phyloP scores from a whole-genome alignment of 2,329 filamentous ascomycete species.

The Fusarium citri region DNA sequence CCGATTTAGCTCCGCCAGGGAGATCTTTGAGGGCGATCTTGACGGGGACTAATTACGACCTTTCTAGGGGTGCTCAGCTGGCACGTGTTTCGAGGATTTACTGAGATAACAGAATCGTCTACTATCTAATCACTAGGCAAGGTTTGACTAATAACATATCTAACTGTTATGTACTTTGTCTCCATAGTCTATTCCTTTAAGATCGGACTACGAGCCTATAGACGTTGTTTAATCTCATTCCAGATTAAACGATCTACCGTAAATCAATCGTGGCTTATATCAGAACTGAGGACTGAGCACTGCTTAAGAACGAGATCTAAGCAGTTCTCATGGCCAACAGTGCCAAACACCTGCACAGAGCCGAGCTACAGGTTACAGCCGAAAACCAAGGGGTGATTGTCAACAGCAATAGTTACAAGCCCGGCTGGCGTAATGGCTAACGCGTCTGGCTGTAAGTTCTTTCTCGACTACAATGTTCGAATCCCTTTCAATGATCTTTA shows the following conservation, averaged over 20 bases:
- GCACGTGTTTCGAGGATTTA: neutral
- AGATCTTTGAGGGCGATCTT: conserved; percentile 6
- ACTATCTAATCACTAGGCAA: neutral
- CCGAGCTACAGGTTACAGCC: neutral
- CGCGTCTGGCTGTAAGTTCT: neutral
- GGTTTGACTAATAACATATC: neutral
- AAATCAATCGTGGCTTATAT: neutral
- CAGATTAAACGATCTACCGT: neutral
- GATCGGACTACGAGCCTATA: neutral
- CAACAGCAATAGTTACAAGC: neutral
- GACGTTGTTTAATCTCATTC: neutral
- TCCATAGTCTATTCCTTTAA: neutral
- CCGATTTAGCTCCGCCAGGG: conserved; percentile 15
- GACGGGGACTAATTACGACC: neutral
- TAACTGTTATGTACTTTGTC: neutral
- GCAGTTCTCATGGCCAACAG: neutral
- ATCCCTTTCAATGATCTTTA: neutral
- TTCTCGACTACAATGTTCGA: neutral
- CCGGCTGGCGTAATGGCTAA: neutral
- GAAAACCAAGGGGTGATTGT: neutral
- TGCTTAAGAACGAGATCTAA: neutral
- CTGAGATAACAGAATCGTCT: neutral
- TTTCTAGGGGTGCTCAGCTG: neutral
- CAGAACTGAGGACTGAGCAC: neutral
- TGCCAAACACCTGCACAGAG: neutral